A percentile compares a stretch with the other conserved stretches of the same genome.
phyloP scores from a whole-genome alignment of 106 monocot species.

The Dendrobium catenatum region DNA sequence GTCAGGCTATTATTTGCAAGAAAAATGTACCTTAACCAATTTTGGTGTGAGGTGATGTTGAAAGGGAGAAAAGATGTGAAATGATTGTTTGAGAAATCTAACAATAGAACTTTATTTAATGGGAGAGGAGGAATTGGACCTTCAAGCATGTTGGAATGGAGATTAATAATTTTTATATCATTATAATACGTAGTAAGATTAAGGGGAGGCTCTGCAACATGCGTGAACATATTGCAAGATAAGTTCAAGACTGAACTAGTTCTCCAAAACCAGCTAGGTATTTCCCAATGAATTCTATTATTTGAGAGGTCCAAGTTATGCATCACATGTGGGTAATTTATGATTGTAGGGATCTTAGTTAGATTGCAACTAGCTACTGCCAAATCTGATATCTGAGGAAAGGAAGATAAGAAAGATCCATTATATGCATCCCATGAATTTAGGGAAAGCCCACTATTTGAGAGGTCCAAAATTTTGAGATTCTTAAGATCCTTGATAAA shows the following conservation, averaged over 20 bases:
- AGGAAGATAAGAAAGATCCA: not conserved
- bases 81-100: too few species aligned
- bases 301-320: slow-evolving; percentile 44
- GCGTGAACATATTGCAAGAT: slow-evolving; percentile 45
- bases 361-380: slow-evolving; percentile 31
- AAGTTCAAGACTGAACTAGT: slow-evolving; percentile 21
- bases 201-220: slow-evolving; percentile 17
- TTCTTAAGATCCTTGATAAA: slow-evolving; percentile 26
- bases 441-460: slow-evolving; percentile 1
- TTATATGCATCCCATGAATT: not conserved
- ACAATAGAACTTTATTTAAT: too few species aligned
- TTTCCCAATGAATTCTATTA: slow-evolving; percentile 40
- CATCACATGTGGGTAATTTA: slow-evolving; percentile 20
- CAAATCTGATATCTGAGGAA: slow-evolving; percentile 11
- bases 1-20: too few species aligned
- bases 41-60: too few species aligned
- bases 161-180: slow-evolving; percentile 14
- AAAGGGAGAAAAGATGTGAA: too few species aligned
- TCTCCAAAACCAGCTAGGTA: slow-evolving; percentile 67
- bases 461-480: slow-evolving; percentile 38
- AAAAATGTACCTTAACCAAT: too few species aligned
- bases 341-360: slow-evolving; percentile 26
- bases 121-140: slow-evolving; percentile 34
- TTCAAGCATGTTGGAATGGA: slow-evolving; percentile 42
- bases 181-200: not conserved